These are phyloP conservation scores for Scleromitrula shiraiana DNA, from an alignment of 2,329 filamentous ascomycete species.

Conservation along the genomic window DNA sequence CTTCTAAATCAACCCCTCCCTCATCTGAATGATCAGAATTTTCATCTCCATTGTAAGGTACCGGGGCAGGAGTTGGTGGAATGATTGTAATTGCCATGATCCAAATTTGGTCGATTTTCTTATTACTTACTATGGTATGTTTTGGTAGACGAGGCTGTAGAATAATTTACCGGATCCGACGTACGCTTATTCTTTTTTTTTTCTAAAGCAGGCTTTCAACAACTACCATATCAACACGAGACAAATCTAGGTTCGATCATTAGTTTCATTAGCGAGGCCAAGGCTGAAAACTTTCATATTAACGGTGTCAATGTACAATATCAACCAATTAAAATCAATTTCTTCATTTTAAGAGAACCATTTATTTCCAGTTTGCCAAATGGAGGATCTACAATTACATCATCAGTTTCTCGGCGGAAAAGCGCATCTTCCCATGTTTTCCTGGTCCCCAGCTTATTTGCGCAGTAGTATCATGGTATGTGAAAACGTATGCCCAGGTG, in stretches of 20 bases:
- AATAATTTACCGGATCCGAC: not conserved
- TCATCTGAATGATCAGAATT: conserved; percentile 21
- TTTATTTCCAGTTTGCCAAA: conserved; percentile 1
- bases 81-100: conserved; percentile 31
- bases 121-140: not conserved
- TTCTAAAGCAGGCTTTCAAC: no score
- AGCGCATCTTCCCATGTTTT: not conserved
- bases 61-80: conserved; percentile 23
- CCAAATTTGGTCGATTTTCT: not conserved
- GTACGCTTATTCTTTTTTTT: no score
- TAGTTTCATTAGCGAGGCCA: no score
- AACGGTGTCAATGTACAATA: not conserved
- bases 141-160: conserved; percentile 6
- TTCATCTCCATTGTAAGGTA: conserved; percentile 13
- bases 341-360: not conserved
- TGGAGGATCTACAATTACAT: conserved; percentile 6
- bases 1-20: conserved; percentile 28
- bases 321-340: not conserved
- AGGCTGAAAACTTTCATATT: conserved; percentile 1
- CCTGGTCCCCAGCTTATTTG: no score
- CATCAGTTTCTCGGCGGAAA: no score
- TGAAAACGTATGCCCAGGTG: no score
- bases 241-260: no score
- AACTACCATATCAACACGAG: no score
- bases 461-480: no score